A percentile compares a stretch with the other conserved stretches of the same genome.
Conservation (phyloP, 495 filamentous ascomycete genomes). For the Trichoderma gamsii region DNA sequence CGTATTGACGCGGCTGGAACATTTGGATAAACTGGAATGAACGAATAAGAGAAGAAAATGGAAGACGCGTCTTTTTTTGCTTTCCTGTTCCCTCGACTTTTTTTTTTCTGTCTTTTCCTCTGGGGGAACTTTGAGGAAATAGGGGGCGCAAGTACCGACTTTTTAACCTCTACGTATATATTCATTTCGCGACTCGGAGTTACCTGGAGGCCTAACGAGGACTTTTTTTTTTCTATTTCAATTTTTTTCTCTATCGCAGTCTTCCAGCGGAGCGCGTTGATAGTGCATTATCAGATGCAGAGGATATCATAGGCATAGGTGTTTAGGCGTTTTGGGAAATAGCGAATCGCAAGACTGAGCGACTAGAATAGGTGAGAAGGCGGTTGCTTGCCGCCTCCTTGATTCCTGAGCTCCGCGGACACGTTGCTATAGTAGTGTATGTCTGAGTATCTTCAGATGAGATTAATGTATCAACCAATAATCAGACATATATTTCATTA, state of each 20-base stretch:
- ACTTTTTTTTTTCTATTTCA: not conserved
- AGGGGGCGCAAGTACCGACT: not conserved
- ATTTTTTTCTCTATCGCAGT: not conserved
- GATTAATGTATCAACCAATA: no score
- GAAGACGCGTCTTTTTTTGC: constrained; percentile 1
- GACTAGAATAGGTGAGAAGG: not conserved
- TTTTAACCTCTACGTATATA: not conserved
- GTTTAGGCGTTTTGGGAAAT: not conserved
- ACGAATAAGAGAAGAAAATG: constrained; percentile 17
- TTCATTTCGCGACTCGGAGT: not conserved
- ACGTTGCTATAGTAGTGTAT: no score
- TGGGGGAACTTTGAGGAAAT: not conserved
- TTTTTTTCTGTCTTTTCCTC: not conserved
- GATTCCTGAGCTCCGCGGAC: not conserved
- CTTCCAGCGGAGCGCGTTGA: not conserved
- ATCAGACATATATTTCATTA: no score
- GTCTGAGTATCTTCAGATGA: no score
- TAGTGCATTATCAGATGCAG: not conserved
- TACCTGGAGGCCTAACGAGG: not conserved
- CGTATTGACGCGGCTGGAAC: constrained; percentile 86
- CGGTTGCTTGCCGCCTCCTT: not conserved
- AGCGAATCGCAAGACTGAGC: not conserved
- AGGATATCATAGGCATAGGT: not conserved
- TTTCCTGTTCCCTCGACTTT: not conserved
- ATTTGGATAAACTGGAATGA: constrained; percentile 91